A percentile compares a stretch with the other conserved stretches of the same genome.
These are phyloP conservation scores for Ceratocystis alfenasii DNA, from an alignment of 2,329 filamentous ascomycete genomes.

Conservation along the genomic window DNA sequence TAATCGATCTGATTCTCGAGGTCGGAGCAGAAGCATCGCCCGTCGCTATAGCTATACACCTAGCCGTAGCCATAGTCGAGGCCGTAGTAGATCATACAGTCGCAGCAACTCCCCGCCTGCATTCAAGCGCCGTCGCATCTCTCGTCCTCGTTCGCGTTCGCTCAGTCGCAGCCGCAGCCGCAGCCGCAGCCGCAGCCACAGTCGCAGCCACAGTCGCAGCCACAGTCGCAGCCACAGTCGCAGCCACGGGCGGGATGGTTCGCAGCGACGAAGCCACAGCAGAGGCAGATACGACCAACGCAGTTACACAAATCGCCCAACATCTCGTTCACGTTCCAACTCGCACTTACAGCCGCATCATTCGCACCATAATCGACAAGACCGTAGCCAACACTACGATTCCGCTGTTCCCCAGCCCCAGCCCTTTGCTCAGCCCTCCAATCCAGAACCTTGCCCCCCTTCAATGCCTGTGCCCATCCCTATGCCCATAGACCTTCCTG, in stretches of 20 bases:
- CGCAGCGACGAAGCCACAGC: neutral
- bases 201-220: constrained; percentile 21
- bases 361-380: neutral
- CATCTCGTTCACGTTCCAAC: constrained; percentile 22
- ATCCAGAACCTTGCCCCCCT: neutral
- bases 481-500: constrained; percentile 22
- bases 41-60: constrained; percentile 27
- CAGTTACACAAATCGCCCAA: constrained; percentile 22
- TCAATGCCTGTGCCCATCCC: neutral
- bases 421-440: neutral
- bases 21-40: constrained; percentile 27
- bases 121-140: constrained; percentile 14
- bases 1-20: constrained; percentile 26
- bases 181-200: neutral
- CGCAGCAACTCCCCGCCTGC: constrained; percentile 3
- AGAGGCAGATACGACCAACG: constrained; percentile 1
- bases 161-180: constrained; percentile 8
- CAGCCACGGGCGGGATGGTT: constrained; percentile 25
- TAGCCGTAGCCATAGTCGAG: constrained; percentile 27
- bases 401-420: constrained; percentile 14
- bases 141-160: constrained; percentile 1
- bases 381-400: neutral
- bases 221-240: neutral
- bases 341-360: constrained; percentile 23
- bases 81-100: constrained; percentile 8